Evolutionary conservation across 345 rosid species (phyloP).

Genomic region (Aurinia saxatilis): DNA sequence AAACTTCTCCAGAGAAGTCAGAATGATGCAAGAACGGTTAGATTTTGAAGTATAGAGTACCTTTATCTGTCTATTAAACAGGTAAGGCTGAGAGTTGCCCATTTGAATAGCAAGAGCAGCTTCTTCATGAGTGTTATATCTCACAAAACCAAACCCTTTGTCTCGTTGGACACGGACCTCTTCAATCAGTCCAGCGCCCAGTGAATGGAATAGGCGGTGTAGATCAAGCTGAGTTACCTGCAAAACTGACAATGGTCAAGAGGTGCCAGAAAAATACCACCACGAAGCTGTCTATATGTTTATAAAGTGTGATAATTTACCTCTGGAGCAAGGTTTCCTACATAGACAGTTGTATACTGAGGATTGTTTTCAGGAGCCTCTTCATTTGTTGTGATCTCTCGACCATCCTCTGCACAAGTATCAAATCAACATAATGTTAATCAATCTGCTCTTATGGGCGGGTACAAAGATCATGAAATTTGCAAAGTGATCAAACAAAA

Average conservation of each 20-base stretch:
- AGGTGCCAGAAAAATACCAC: background rate
- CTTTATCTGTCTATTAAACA: slow-evolving; percentile 74
- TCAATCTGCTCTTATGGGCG: background rate
- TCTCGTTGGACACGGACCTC: slow-evolving; percentile 92
- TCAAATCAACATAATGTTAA: background rate
- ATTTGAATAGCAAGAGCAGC: slow-evolving; percentile 87
- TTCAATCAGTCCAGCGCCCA: slow-evolving; percentile 80
- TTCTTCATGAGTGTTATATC: slow-evolving; percentile 67
- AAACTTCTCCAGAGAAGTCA: slow-evolving; percentile 49
- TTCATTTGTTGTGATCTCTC: slow-evolving; percentile 40
- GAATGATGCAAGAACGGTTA: background rate
- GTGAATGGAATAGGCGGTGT: slow-evolving; percentile 65
- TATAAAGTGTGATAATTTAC: slow-evolving; percentile 36
- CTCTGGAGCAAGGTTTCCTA: slow-evolving; percentile 94
- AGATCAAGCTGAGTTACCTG: slow-evolving; percentile 75
- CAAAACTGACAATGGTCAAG: slow-evolving; percentile 12
- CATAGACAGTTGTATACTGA: slow-evolving; percentile 90
- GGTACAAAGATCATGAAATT: background rate
- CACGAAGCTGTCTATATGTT: background rate
- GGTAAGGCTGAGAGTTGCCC: slow-evolving; percentile 61
- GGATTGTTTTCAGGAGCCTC: slow-evolving; percentile 91
- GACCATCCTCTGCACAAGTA: slow-evolving; percentile 62
- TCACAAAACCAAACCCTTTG: slow-evolving; percentile 92
- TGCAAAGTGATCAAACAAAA: background rate
- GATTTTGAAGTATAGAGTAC: slow-evolving; percentile 21